Percentiles rank a stretch among this genome's conserved stretches.
These are phyloP conservation scores for Mycoemilia scoparia DNA, from an alignment of 192 early-diverging fungal species.

Conservation along the genomic window DNA sequence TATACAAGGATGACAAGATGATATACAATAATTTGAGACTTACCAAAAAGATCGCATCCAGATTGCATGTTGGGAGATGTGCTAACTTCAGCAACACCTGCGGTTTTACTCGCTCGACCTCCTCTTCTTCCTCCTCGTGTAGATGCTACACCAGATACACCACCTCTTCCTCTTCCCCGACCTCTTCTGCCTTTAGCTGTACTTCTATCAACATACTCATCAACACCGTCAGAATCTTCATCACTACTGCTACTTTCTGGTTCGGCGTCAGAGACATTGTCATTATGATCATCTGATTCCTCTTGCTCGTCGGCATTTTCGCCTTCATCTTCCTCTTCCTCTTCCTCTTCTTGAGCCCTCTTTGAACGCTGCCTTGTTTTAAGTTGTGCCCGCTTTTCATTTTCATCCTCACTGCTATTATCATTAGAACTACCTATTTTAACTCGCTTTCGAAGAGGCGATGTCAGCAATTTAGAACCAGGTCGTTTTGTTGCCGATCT, in stretches of 20 bases:
- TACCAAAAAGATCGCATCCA: not conserved
- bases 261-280: not conserved
- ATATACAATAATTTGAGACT: too few species aligned
- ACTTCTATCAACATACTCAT: not conserved
- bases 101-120: not conserved
- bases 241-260: slow-evolving; percentile 8
- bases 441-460: too few species aligned
- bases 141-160: not conserved
- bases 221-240: slow-evolving; percentile 15
- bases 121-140: not conserved
- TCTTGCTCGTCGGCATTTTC: slow-evolving; percentile 1
- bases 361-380: not conserved
- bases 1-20: too few species aligned
- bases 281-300: slow-evolving; percentile 1
- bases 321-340: slow-evolving; percentile 4
- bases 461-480: not conserved
- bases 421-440: too few species aligned
- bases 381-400: not conserved
- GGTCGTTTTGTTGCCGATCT: not conserved
- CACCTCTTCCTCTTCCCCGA: slow-evolving; percentile 6
- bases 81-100: not conserved
- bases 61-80: not conserved
- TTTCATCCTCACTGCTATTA: not conserved
- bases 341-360: not conserved
- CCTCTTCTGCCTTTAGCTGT: slow-evolving; percentile 5